Evolutionary conservation across 129 eudicot genomes (phyloP).

Genomic region (Calendula officinalis): DNA sequence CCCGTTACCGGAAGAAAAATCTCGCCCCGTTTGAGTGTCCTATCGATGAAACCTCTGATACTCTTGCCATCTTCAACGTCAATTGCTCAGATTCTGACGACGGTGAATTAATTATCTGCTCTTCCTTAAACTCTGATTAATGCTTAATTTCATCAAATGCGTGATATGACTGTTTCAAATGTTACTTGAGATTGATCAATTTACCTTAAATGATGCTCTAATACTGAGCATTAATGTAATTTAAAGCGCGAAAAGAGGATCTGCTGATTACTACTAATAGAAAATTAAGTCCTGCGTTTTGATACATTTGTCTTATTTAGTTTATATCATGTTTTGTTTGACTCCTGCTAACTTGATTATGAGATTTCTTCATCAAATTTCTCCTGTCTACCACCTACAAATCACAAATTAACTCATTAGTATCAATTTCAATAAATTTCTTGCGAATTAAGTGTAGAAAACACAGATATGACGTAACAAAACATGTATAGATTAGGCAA

Average conservation of each 20-base stretch:
- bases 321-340: background rate
- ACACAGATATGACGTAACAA: too few relatives aligned
- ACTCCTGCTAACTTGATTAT: conserved; percentile 3
- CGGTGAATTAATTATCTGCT: background rate
- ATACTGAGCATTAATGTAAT: too few relatives aligned
- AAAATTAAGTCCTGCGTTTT: too few relatives aligned
- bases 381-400: too few relatives aligned
- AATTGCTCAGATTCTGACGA: conserved; percentile 40
- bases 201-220: background rate
- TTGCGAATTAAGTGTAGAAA: too few relatives aligned
- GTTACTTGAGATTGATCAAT: background rate
- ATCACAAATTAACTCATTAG: too few relatives aligned
- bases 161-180: background rate
- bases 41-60: conserved; percentile 73
- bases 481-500: too few relatives aligned
- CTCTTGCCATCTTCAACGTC: conserved; percentile 72
- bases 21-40: conserved; percentile 66
- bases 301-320: background rate
- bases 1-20: conserved; percentile 67
- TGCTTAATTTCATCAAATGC: background rate
- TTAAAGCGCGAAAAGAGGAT: background rate
- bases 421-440: too few relatives aligned
- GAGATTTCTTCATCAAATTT: background rate
- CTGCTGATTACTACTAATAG: too few relatives aligned
- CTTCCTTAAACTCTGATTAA: background rate